Conservation (phyloP, 2,329 filamentous ascomycete genomes). For the Colletotrichum gloeosporioides region DNA sequence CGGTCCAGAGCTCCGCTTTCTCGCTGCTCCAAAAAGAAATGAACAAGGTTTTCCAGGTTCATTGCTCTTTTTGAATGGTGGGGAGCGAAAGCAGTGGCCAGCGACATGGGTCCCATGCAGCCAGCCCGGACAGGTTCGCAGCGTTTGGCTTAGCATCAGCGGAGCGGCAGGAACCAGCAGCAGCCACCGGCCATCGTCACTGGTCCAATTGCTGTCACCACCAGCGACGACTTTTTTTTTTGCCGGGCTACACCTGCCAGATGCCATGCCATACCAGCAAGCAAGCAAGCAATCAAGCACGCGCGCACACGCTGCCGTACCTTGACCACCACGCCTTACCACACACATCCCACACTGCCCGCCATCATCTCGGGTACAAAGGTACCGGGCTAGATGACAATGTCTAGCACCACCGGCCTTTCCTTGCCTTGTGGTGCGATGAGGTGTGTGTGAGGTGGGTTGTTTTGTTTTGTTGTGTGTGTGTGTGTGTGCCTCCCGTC, state of each 20-base stretch:
- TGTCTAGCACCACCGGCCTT: neutral
- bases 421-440: neutral
- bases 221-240: neutral
- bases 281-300: neutral
- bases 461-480: neutral
- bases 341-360: neutral
- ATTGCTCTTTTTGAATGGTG: constrained; percentile 10
- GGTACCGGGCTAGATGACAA: neutral
- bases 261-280: neutral
- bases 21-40: neutral
- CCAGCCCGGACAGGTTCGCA: neutral
- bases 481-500: neutral
- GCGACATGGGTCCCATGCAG: constrained; percentile 15
- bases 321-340: neutral
- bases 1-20: neutral
- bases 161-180: neutral
- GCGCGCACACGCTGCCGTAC: neutral
- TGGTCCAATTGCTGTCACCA: neutral
- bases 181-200: neutral
- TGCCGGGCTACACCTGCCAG: neutral
- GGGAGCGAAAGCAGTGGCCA: constrained; percentile 4
- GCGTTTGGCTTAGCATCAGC: neutral
- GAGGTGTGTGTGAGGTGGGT: neutral
- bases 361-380: neutral
- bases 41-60: constrained; percentile 21